These are phyloP conservation scores for Vaccinium vitisidaea DNA, from an alignment of 148 eudicot species.

Conservation along the genomic window DNA sequence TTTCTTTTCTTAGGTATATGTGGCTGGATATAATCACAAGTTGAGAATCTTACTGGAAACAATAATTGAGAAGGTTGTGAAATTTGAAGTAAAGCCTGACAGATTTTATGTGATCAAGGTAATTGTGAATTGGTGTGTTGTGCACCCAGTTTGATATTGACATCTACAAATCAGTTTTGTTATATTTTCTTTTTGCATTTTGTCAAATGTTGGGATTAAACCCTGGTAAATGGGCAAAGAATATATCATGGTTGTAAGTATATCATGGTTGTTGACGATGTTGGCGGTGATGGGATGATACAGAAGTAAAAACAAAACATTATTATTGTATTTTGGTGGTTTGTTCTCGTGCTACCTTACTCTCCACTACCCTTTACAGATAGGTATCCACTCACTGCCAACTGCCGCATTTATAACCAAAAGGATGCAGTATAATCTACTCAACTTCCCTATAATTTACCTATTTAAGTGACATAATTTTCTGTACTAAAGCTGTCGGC, in stretches of 20 bases:
- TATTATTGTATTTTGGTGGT: background rate
- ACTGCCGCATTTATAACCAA: background rate
- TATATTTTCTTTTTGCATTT: background rate
- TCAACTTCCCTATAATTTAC: background rate
- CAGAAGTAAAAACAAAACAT: background rate
- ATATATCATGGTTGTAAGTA: background rate
- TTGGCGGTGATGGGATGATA: background rate
- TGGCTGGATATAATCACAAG: conserved; percentile 90
- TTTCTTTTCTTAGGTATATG: conserved; percentile 50
- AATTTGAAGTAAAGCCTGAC: conserved; percentile 84
- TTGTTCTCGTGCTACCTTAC: background rate
- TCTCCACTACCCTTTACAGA: background rate
- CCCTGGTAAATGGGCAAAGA: background rate
- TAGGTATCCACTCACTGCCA: background rate
- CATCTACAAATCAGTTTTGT: background rate
- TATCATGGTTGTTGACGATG: background rate
- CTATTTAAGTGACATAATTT: background rate
- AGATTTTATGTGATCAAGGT: conserved; percentile 96
- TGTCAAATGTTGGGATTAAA: background rate
- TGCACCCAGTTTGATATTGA: background rate
- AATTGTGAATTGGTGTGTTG: conserved; percentile 5
- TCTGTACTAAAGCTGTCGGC: background rate
- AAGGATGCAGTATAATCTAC: background rate
- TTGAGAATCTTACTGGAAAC: conserved; percentile 77
- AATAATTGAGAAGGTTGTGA: conserved; percentile 69